Evolutionary conservation across 768 basidiomycete species (phyloP).

Genomic region (Termitomyces sp.): DNA sequence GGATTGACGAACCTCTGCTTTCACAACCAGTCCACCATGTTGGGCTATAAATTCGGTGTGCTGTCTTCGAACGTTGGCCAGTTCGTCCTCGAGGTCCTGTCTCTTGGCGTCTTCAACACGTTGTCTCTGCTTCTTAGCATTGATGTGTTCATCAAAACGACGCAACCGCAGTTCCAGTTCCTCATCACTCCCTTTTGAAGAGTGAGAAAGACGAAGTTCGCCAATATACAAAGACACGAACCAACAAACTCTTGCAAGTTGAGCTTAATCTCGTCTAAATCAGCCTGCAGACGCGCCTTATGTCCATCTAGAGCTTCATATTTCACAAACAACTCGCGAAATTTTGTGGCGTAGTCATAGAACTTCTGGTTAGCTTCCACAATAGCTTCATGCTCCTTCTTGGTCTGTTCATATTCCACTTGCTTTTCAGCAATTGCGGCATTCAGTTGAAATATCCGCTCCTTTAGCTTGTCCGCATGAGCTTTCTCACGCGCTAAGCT

Average conservation of each 20-base stretch:
- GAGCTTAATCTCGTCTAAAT: constrained; percentile 58
- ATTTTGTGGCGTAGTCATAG: constrained; percentile 79
- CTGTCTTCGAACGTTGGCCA: constrained; percentile 40
- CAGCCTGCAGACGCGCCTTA: constrained; percentile 56
- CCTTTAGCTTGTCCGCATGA: constrained; percentile 80
- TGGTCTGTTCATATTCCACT: constrained; percentile 67
- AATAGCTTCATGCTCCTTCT: constrained; percentile 58
- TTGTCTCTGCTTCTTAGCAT: constrained; percentile 45
- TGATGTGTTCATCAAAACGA: constrained; percentile 59
- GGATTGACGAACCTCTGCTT: constrained; percentile 56
- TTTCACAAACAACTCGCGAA: constrained; percentile 78
- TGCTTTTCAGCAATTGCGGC: constrained; percentile 65
- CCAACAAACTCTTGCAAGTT: constrained; percentile 68
- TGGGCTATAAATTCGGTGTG: constrained; percentile 56
- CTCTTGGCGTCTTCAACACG: constrained; percentile 44
- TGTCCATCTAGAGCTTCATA: constrained; percentile 60
- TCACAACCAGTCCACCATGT: constrained; percentile 67
- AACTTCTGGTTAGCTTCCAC: constrained; percentile 73
- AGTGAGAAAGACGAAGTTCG: not conserved
- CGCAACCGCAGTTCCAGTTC: constrained; percentile 56
- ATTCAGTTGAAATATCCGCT: constrained; percentile 58
- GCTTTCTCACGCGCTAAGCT: constrained; percentile 78
- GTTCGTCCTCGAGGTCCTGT: constrained; percentile 61
- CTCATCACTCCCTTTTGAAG: constrained; percentile 60
- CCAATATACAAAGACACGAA: constrained; percentile 22